A percentile compares a stretch with the other conserved stretches of the same genome.
Conservation (phyloP, 1,284 basidiomycete species). For the Malassezia psittaci region DNA sequence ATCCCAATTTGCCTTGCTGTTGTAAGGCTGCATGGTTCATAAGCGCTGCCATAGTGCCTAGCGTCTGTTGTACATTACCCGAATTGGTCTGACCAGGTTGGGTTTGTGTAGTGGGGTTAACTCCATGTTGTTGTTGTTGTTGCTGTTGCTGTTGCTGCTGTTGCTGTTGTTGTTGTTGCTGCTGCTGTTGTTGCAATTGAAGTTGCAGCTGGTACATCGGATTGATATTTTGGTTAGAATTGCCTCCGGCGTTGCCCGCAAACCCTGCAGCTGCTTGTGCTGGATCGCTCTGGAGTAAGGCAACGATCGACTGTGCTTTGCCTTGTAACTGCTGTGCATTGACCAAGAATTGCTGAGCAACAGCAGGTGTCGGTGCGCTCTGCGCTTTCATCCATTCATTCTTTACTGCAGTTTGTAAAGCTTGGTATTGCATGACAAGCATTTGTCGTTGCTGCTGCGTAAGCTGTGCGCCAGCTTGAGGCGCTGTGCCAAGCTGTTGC, state of each 20-base stretch:
- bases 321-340: slow-evolving; percentile 35
- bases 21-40: slow-evolving; percentile 16
- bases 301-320: slow-evolving; percentile 30
- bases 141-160: slow-evolving; percentile 9
- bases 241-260: not conserved
- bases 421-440: slow-evolving; percentile 35
- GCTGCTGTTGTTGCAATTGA: slow-evolving; percentile 9
- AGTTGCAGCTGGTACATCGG: slow-evolving; percentile 6
- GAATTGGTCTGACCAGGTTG: not conserved
- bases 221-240: not conserved
- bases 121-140: slow-evolving; percentile 10
- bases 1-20: slow-evolving; percentile 17
- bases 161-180: slow-evolving; percentile 11
- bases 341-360: slow-evolving; percentile 33
- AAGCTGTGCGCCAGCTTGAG: slow-evolving; percentile 17
- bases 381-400: slow-evolving; percentile 41
- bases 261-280: not conserved
- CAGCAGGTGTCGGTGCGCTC: slow-evolving; percentile 28
- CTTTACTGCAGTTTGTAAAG: slow-evolving; percentile 30
- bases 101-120: slow-evolving; percentile 24
- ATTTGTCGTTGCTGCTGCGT: slow-evolving; percentile 37
- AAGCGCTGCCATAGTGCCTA: not conserved
- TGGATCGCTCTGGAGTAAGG: slow-evolving; percentile 20
- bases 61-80: not conserved
- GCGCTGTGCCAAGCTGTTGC: not conserved